Percentiles rank a stretch among this genome's conserved stretches.
These are phyloP conservation scores for Rachicladosporium sp. DNA, from an alignment of 2,329 filamentous ascomycete genomes.

Conservation along the genomic window DNA sequence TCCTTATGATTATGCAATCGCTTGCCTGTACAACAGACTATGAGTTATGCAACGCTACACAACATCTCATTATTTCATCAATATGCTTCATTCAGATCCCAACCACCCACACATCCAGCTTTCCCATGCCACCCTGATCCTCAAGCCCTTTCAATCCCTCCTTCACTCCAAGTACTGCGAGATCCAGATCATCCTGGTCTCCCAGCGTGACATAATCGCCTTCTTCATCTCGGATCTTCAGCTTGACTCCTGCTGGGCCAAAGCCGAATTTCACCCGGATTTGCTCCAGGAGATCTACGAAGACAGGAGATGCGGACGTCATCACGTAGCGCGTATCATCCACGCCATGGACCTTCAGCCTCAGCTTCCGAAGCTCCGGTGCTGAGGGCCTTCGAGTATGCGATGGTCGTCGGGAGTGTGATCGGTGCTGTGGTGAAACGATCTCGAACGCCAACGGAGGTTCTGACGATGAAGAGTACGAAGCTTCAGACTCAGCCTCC, in stretches of 20 bases:
- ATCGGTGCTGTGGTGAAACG: slow-evolving; percentile 39
- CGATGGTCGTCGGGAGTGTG: slow-evolving; percentile 31
- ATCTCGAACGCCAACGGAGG: slow-evolving; percentile 45
- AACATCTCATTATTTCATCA: no score
- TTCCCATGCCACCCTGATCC: slow-evolving; percentile 72
- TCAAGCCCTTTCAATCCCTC: slow-evolving; percentile 42
- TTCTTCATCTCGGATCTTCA: slow-evolving; percentile 79
- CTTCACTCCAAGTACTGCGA: slow-evolving; percentile 60
- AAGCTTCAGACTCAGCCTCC: slow-evolving; percentile 52
- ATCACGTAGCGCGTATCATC: slow-evolving; percentile 91
- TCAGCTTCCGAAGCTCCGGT: slow-evolving; percentile 60
- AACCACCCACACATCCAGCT: slow-evolving; percentile 64
- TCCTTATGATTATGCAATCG: no score
- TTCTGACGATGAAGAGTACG: slow-evolving; percentile 54
- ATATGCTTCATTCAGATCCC: slow-evolving; percentile 9
- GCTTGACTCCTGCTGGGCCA: slow-evolving; percentile 58
- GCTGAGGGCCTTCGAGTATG: slow-evolving; percentile 21
- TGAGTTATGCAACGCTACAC: no score
- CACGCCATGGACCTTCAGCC: slow-evolving; percentile 76
- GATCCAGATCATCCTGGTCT: slow-evolving; percentile 89
- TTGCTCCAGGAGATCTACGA: slow-evolving; percentile 62
- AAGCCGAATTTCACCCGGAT: slow-evolving; percentile 82
- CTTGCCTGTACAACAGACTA: no score
- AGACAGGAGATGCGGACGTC: slow-evolving; percentile 49
- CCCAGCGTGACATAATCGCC: slow-evolving; percentile 95